Evolutionary conservation across 2,329 filamentous ascomycete species (phyloP).

Genomic region (Zelopaecilomyces penicillatus): DNA sequence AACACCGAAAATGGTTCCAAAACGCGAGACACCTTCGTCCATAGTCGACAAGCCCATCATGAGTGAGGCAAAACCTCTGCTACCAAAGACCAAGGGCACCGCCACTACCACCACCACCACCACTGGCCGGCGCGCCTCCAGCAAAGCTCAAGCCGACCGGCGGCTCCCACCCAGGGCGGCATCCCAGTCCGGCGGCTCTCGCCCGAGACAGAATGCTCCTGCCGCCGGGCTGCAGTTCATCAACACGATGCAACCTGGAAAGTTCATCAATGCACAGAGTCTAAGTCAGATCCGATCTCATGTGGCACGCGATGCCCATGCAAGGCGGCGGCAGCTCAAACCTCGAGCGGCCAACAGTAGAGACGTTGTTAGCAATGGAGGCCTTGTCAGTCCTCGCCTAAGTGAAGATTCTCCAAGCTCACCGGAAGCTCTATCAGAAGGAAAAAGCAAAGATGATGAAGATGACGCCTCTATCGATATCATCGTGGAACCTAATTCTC

Average conservation of each 20-base stretch:
- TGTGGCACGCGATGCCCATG: slow-evolving; percentile 6
- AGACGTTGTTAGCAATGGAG: background rate
- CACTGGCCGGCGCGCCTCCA: background rate
- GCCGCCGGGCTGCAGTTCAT: slow-evolving; percentile 1
- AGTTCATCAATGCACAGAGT: slow-evolving; percentile 1
- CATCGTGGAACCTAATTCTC: no score
- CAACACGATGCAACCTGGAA: slow-evolving; percentile 3
- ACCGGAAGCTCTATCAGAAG: no score
- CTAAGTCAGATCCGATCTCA: slow-evolving; percentile 9
- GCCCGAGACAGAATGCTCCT: no score
- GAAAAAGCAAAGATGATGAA: no score
- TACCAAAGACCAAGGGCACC: background rate
- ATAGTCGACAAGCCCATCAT: no score
- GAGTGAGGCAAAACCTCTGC: no score
- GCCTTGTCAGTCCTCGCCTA: background rate
- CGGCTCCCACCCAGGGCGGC: no score
- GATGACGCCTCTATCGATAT: no score
- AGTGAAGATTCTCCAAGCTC: no score
- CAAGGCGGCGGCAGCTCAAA: slow-evolving; percentile 5
- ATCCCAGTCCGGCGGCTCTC: no score
- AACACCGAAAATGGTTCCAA: no score
- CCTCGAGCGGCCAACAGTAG: background rate
- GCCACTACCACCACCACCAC: background rate
- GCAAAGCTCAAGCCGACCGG: background rate
- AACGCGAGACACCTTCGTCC: no score